phyloP scores from a whole-genome alignment of 2,329 filamentous ascomycete species.

The Xenoacremonium recifei region DNA sequence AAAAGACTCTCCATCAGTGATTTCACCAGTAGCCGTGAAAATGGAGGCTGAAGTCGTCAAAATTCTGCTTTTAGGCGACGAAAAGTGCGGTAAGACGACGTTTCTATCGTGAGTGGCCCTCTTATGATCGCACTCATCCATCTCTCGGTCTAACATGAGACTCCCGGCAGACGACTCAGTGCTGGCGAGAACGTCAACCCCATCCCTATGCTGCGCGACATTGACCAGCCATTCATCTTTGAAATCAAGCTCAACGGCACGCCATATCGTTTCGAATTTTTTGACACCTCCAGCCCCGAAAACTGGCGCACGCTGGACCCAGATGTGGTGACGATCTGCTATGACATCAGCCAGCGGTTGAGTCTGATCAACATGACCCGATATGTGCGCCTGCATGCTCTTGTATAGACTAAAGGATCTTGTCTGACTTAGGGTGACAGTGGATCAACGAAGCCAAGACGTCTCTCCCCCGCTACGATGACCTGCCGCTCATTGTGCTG shows the following conservation, averaged over 20 bases:
- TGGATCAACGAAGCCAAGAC: conserved; percentile 56
- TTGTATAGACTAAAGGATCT: background rate
- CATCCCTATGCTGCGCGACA: conserved; percentile 53
- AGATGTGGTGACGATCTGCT: conserved; percentile 59
- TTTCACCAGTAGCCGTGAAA: conserved; percentile 9
- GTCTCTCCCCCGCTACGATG: conserved; percentile 46
- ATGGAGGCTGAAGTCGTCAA: conserved; percentile 46
- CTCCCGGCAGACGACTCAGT: conserved; percentile 49
- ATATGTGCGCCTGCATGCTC: conserved; percentile 41
- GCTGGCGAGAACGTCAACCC: conserved; percentile 39
- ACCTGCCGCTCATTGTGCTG: conserved; percentile 54
- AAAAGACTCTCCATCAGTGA: conserved; percentile 10
- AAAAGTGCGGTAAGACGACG: conserved; percentile 58
- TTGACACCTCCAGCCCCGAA: conserved; percentile 57
- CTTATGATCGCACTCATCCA: conserved; percentile 3
- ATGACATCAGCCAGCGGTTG: conserved; percentile 58
- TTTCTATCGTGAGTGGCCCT: conserved; percentile 55
- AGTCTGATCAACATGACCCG: conserved; percentile 58
- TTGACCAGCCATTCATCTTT: conserved; percentile 61
- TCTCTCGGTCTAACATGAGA: background rate
- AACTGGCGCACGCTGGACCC: conserved; percentile 59
- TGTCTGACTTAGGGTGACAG: conserved; percentile 32
- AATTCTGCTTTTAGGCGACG: conserved; percentile 59
- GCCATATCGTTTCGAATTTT: conserved; percentile 56
- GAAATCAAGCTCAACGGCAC: conserved; percentile 42